Conservation (phyloP, 805 yeast species). For the Saccharomycopsis guyanensis region DNA sequence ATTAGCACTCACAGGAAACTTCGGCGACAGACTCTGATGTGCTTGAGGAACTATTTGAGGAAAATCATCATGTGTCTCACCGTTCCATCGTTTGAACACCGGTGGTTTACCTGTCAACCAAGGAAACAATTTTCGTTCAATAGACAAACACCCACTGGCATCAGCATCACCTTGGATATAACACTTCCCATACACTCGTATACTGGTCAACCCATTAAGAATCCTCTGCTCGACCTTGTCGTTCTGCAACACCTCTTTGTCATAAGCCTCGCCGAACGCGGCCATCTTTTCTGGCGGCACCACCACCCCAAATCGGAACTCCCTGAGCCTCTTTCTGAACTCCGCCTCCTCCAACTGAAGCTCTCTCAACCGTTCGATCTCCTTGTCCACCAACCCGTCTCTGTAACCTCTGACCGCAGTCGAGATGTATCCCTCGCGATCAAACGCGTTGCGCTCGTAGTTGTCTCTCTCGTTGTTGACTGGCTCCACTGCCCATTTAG, state of each 20-base stretch:
- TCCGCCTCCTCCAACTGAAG: background rate
- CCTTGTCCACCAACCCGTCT: background rate
- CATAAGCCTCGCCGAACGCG: background rate
- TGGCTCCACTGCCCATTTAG: background rate
- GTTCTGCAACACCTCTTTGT: background rate
- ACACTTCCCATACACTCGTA: conserved; percentile 42
- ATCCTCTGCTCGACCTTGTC: conserved; percentile 32
- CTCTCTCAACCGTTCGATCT: background rate
- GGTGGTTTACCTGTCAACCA: conserved; percentile 35
- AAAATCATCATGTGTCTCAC: conserved; percentile 27
- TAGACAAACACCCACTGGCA: background rate
- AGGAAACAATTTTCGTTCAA: conserved; percentile 27
- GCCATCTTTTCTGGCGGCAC: background rate
- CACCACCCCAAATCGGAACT: background rate
- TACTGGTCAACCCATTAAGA: conserved; percentile 36
- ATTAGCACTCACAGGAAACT: conserved; percentile 3
- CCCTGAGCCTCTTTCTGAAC: background rate
- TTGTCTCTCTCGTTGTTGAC: background rate
- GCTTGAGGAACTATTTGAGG: conserved; percentile 24
- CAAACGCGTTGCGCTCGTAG: background rate
- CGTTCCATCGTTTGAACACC: conserved; percentile 29
- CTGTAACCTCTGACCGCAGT: background rate
- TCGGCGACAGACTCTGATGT: conserved; percentile 25
- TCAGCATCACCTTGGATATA: conserved; percentile 26
- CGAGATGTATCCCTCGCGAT: background rate